phyloP scores from a whole-genome alignment of 1,284 basidiomycete genomes.

The Sporisorium scitamineum region DNA sequence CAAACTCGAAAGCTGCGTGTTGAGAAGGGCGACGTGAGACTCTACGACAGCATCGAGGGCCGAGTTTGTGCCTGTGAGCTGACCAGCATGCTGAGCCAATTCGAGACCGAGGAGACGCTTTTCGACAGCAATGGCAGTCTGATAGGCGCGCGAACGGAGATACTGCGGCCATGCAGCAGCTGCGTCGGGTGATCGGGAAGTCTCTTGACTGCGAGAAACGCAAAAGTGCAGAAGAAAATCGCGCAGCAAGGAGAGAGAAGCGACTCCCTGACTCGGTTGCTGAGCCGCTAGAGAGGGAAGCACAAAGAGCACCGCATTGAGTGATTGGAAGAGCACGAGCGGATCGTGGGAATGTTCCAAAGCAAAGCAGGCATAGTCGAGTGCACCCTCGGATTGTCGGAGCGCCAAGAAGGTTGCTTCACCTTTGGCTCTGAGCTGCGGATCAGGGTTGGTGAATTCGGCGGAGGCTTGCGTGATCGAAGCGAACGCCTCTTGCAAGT shows the following conservation, averaged over 20 bases:
- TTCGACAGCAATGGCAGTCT: slow-evolving; percentile 53
- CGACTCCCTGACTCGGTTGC: slow-evolving; percentile 29
- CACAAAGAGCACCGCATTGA: slow-evolving; percentile 46
- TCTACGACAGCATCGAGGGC: slow-evolving; percentile 28
- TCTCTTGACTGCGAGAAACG: slow-evolving; percentile 39
- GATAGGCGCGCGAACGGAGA: slow-evolving; percentile 48
- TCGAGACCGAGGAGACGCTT: slow-evolving; percentile 54
- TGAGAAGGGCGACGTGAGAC: slow-evolving; percentile 40
- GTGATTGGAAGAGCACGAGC: slow-evolving; percentile 57
- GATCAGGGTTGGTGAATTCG: slow-evolving; percentile 56
- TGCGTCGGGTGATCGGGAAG: slow-evolving; percentile 24
- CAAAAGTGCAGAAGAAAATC: slow-evolving; percentile 57
- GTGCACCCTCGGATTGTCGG: slow-evolving; percentile 50
- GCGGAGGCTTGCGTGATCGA: slow-evolving; percentile 53
- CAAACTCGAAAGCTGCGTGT: slow-evolving; percentile 39
- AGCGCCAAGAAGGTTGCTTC: slow-evolving; percentile 58
- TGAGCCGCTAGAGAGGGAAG: slow-evolving; percentile 42
- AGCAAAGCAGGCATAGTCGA: slow-evolving; percentile 57
- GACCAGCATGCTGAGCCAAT: slow-evolving; percentile 44
- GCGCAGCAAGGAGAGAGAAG: slow-evolving; percentile 36
- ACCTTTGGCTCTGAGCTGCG: slow-evolving; percentile 48
- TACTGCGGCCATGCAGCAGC: slow-evolving; percentile 50
- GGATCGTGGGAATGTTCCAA: slow-evolving; percentile 51
- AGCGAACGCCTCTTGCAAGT: slow-evolving; percentile 52
- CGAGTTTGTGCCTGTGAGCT: slow-evolving; percentile 20